Base-by-base conservation (phyloP, 2,329 filamentous ascomycete genomes). In the Trichoderma afroharzianum region DNA sequence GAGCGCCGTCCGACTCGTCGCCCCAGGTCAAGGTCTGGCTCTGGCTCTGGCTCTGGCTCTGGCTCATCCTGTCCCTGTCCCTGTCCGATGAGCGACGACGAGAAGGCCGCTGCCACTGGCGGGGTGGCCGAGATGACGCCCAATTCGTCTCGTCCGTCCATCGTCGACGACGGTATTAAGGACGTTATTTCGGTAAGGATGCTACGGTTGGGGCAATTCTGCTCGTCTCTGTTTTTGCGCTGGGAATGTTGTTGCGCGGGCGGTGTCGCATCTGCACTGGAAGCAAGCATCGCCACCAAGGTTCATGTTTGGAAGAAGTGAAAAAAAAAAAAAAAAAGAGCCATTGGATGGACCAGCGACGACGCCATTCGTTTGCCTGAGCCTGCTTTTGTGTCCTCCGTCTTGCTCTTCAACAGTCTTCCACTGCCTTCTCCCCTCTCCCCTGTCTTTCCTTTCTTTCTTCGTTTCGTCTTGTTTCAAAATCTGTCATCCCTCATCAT, bases 131-230 rank as follows among this genome's bases (percentile, higher is more conserved):
- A 72, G 57, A 32, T 66, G 62, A 24, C 71, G 33, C 30, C 67
- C 71, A 71, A 71, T 63, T 71, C 71, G n/a, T 71, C 71, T 53
- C 68, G 68, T 26, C 71, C 71, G 36, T 72, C 71, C 50, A 36
- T 72, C 68, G 68, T 71, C 53, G 71, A 72, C 21, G 68, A 66
- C 32, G 62, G 32, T 14, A 57, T 61, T 55, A 72, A 72, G 62
- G 71, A 71, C 12, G 32, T 62, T 50, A n/a, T 43, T 55, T 71
- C 71, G 71, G 71, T 72, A 71, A 72, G 71, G 64, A 63, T 6
- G 33, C 39, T 55, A 21, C n/a, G 1, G 28, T 57, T 7, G 43
- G 4, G 15, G 18, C 55, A 68, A 59, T 53, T 24, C 26, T 21
- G n/a, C 14, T n/a, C 14, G 47, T 15, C 12, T 50, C 26, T 53